Conservation (phyloP, 257 asterid genomes). For the Nicotiana obtusifolia region DNA sequence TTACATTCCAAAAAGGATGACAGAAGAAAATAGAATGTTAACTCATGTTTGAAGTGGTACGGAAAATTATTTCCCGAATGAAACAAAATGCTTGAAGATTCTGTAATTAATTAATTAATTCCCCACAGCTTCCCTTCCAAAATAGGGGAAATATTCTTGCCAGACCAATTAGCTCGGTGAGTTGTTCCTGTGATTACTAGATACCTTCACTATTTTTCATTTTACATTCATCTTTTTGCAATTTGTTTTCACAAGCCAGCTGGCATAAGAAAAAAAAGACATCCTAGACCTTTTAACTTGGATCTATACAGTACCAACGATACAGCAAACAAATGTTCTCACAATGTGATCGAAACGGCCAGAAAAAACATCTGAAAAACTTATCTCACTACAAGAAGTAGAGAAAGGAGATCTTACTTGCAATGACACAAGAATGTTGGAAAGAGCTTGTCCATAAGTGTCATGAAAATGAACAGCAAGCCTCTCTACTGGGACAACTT, state of each 20-base stretch:
- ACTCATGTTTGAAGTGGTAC: no score
- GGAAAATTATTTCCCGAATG: no score
- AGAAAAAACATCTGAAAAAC: neutral
- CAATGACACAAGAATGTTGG: slow-evolving; percentile 79
- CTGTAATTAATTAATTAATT: no score
- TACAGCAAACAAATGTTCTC: neutral
- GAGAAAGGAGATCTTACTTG: slow-evolving; percentile 45
- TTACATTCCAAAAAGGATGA: no score
- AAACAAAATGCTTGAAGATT: no score
- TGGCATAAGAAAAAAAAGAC: neutral
- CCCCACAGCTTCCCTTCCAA: no score
- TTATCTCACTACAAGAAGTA: neutral
- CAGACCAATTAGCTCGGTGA: no score
- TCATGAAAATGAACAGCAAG: slow-evolving; percentile 97
- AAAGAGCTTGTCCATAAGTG: slow-evolving; percentile 96
- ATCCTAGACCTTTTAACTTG: neutral
- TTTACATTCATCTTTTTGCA: neutral
- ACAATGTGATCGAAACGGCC: neutral
- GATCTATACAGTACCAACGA: neutral
- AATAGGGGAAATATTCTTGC: no score
- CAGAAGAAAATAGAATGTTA: no score
- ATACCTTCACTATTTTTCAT: neutral
- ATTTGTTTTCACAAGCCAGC: neutral
- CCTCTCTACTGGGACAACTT: slow-evolving; percentile 74
- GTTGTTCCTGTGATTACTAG: no score